These are phyloP conservation scores for Cardiospermum halicacabum DNA, from an alignment of 345 rosid genomes.

Conservation along the genomic window DNA sequence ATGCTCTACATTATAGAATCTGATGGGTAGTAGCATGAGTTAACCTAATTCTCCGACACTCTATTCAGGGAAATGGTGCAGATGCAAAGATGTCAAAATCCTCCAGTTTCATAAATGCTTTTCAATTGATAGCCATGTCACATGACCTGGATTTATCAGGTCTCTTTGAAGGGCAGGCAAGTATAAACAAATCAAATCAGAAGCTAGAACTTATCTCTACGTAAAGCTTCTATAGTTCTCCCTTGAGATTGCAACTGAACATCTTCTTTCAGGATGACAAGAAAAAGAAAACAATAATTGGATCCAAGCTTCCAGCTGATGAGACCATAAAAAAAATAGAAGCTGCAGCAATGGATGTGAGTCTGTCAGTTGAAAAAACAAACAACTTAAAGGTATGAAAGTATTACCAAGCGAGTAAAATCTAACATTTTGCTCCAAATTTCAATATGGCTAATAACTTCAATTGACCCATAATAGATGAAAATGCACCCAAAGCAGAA, in stretches of 20 bases:
- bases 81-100: slow-evolving; percentile 41
- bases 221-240: slow-evolving; percentile 9
- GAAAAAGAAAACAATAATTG: slow-evolving; percentile 59
- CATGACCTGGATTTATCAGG: slow-evolving; percentile 89
- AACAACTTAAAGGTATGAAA: slow-evolving; percentile 53
- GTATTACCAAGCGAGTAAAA: not conserved
- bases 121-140: slow-evolving; percentile 91
- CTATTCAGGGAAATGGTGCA: slow-evolving; percentile 44
- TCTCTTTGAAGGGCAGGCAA: slow-evolving; percentile 78
- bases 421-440: not conserved
- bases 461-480: slow-evolving; percentile 37
- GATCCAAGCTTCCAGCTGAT: slow-evolving; percentile 57
- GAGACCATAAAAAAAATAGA: slow-evolving; percentile 80
- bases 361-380: slow-evolving; percentile 52
- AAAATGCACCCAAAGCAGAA: slow-evolving; percentile 58
- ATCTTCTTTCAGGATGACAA: slow-evolving; percentile 48
- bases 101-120: slow-evolving; percentile 83
- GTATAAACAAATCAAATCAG: slow-evolving; percentile 18
- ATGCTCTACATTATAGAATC: slow-evolving; percentile 9
- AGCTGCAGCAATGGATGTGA: slow-evolving; percentile 65
- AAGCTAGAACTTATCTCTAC: not conserved
- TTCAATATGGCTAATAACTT: not conserved
- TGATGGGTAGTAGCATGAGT: slow-evolving; percentile 1
- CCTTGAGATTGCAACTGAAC: slow-evolving; percentile 2
- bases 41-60: slow-evolving; percentile 15